A percentile compares a stretch with the other conserved stretches of the same genome.
Conservation (phyloP, 345 rosid genomes). For the Pugionium dolabratum region DNA sequence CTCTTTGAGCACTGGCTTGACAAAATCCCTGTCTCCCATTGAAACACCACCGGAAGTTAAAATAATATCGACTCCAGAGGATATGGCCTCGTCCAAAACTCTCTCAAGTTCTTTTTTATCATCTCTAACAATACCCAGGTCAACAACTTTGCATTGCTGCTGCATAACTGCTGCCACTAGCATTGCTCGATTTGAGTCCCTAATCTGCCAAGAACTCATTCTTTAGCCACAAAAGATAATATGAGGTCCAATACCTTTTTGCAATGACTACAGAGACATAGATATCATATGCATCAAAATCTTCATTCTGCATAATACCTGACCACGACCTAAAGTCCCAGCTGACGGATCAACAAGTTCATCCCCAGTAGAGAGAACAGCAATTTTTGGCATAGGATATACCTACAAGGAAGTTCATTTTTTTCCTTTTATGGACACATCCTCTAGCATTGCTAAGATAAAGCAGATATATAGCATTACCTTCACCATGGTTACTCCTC, state of each 20-base stretch:
- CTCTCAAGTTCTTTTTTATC: constrained; percentile 67
- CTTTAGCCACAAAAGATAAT: constrained; percentile 28
- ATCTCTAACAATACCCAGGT: constrained; percentile 84
- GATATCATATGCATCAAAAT: constrained; percentile 16
- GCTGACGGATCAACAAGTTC: constrained; percentile 83
- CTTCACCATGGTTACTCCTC: constrained; percentile 78
- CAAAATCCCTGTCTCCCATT: constrained; percentile 96
- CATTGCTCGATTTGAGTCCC: constrained; percentile 97
- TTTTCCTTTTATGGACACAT: background rate
- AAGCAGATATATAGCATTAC: constrained; percentile 45
- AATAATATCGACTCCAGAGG: constrained; percentile 72
- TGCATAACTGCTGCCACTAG: constrained; percentile 77
- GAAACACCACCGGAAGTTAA: constrained; percentile 97
- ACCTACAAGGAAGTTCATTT: constrained; percentile 51
- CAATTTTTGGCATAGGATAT: constrained; percentile 73
- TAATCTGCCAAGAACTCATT: constrained; percentile 59
- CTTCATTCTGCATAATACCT: constrained; percentile 53
- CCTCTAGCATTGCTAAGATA: constrained; percentile 21
- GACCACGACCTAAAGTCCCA: constrained; percentile 65
- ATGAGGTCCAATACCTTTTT: constrained; percentile 14
- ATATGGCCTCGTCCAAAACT: constrained; percentile 58
- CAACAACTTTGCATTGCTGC: constrained; percentile 77
- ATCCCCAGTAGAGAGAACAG: constrained; percentile 93
- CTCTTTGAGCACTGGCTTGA: constrained; percentile 78
- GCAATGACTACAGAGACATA: constrained; percentile 1